These are phyloP conservation scores for Kwoniella sp. DNA, from an alignment of 768 basidiomycete species.

Conservation along the genomic window DNA sequence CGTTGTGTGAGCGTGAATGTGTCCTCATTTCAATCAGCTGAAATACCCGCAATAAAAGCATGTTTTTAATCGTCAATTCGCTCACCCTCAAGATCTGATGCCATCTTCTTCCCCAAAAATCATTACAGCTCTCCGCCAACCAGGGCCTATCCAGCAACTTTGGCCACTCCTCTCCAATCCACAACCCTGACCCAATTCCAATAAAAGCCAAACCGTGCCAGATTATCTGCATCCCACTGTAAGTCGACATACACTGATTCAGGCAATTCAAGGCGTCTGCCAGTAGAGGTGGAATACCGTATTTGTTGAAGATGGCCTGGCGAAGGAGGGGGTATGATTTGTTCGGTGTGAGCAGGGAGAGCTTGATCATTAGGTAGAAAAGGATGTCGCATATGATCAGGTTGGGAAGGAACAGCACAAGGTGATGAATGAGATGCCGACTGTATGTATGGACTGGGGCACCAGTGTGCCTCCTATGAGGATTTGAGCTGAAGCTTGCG, in stretches of 20 bases:
- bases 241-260: conserved; percentile 4
- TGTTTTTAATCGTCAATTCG: not conserved
- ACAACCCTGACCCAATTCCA: conserved; percentile 1
- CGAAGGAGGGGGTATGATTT: too few relatives aligned
- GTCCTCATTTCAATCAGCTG: too few relatives aligned
- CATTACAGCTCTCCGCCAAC: not conserved
- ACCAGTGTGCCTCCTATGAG: too few relatives aligned
- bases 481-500: too few relatives aligned
- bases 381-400: not conserved
- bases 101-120: conserved; percentile 6
- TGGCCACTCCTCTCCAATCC: conserved; percentile 7
- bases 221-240: not conserved
- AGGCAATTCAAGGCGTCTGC: not conserved
- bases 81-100: conserved; percentile 6
- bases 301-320: too few relatives aligned
- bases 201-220: conserved; percentile 1
- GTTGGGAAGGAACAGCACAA: not conserved
- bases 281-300: too few relatives aligned
- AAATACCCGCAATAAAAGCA: too few relatives aligned
- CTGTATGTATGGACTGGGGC: too few relatives aligned
- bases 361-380: not conserved
- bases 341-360: not conserved
- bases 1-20: not conserved
- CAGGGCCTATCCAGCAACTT: not conserved
- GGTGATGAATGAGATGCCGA: too few relatives aligned